Evolutionary conservation across 208 protist species (phyloP).

Genomic region (Wallacemonas sp.): DNA sequence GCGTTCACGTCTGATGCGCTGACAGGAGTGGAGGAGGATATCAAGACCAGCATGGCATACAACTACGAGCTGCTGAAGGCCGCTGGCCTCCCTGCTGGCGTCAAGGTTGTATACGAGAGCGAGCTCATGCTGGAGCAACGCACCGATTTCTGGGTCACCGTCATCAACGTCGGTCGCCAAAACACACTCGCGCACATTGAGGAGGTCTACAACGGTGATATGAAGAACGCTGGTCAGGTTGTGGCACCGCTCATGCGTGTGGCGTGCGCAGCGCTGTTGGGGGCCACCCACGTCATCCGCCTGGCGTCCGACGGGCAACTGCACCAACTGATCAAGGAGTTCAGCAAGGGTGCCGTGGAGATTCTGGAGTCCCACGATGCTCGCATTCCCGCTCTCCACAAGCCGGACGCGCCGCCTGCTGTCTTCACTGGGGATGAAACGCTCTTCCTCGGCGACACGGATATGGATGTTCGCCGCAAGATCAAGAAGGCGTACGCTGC

Average conservation of each 20-base stretch:
- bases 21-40: conserved; percentile 77
- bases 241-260: conserved; percentile 84
- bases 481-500: conserved; percentile 96
- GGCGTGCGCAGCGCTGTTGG: conserved; percentile 45
- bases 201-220: conserved; percentile 46
- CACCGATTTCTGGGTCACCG: conserved; percentile 89
- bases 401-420: conserved; percentile 45
- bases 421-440: conserved; percentile 93
- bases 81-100: conserved; percentile 38
- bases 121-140: conserved; percentile 72
- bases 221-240: conserved; percentile 81
- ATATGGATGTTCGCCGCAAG: conserved; percentile 93
- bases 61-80: conserved; percentile 60
- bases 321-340: conserved; percentile 42
- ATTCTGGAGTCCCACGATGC: conserved; percentile 25
- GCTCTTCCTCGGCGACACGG: conserved; percentile 97
- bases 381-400: conserved; percentile 83
- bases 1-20: conserved; percentile 64
- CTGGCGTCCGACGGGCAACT: conserved; percentile 42
- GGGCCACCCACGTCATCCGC: conserved; percentile 71
- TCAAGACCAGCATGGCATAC: conserved; percentile 69
- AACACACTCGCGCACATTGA: conserved; percentile 72
- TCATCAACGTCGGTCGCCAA: conserved; percentile 82
- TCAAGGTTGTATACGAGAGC: conserved; percentile 74
- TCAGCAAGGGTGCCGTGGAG: conserved; percentile 45